Conservation (phyloP, 495 filamentous ascomycete genomes). For the Penicillium arizonense region DNA sequence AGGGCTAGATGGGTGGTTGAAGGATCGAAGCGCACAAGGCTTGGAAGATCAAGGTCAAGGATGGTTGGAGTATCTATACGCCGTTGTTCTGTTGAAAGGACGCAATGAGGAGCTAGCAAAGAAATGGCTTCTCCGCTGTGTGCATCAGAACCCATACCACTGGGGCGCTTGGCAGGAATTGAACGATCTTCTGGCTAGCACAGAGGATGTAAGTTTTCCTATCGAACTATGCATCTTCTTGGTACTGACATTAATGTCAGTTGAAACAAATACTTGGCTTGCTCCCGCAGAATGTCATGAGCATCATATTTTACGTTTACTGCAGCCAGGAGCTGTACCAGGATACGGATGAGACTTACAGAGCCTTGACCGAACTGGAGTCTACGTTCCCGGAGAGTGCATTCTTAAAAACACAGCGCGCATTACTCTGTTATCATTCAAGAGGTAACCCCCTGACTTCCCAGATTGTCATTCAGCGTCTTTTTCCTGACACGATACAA, state of each 20-base stretch:
- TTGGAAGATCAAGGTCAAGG: constrained; percentile 70
- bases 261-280: constrained; percentile 55
- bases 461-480: too few relatives aligned
- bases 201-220: constrained; percentile 71
- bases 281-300: constrained; percentile 87
- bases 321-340: constrained; percentile 90
- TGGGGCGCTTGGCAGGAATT: constrained; percentile 97
- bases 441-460: constrained; percentile 47
- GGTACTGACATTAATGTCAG: constrained; percentile 33
- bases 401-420: constrained; percentile 87
- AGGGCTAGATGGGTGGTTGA: constrained; percentile 77
- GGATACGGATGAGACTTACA: constrained; percentile 64
- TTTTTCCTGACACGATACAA: too few relatives aligned
- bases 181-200: constrained; percentile 65
- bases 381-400: constrained; percentile 79
- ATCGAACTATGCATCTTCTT: neutral
- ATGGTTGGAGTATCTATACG: constrained; percentile 96
- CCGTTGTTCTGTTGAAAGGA: constrained; percentile 82
- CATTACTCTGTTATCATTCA: constrained; percentile 87
- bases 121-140: constrained; percentile 78
- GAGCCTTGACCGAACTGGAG: constrained; percentile 71
- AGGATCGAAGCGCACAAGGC: constrained; percentile 56
- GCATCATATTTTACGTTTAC: constrained; percentile 88
- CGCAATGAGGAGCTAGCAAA: constrained; percentile 84
- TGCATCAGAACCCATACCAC: constrained; percentile 85